Evolutionary conservation across 164 flowering plant species (phyloP).

Genomic region (Vitis riparia): DNA sequence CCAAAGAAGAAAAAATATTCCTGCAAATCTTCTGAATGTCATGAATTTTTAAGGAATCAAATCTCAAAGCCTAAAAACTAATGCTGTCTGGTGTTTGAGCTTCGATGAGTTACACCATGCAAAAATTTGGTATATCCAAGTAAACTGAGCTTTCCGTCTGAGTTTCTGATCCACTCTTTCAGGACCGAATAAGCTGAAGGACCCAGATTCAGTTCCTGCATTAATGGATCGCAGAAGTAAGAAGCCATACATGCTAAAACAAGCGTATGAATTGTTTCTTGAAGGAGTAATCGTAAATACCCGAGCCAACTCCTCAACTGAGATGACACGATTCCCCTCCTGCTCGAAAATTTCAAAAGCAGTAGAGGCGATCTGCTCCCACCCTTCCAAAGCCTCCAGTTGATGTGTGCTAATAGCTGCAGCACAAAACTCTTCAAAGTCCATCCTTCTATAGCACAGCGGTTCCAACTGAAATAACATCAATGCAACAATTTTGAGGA

Average conservation of each 20-base stretch:
- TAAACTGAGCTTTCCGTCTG: constrained; percentile 60
- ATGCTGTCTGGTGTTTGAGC: constrained; percentile 50
- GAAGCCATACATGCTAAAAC: background rate
- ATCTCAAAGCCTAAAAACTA: constrained; percentile 22
- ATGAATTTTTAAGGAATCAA: constrained; percentile 9
- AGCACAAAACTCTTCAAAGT: constrained; percentile 53
- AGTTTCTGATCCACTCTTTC: constrained; percentile 53
- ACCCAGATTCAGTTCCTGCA: constrained; percentile 61
- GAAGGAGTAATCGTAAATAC: constrained; percentile 17
- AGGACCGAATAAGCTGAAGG: constrained; percentile 44
- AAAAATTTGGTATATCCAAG: constrained; percentile 63
- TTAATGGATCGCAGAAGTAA: background rate
- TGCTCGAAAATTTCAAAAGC: constrained; percentile 44
- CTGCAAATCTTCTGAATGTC: constrained; percentile 7
- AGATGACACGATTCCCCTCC: constrained; percentile 46
- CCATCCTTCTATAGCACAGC: constrained; percentile 41
- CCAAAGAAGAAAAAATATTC: background rate
- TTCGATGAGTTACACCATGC: constrained; percentile 65
- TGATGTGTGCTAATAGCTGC: constrained; percentile 48
- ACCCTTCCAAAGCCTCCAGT: constrained; percentile 41
- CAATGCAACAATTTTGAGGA: background rate
- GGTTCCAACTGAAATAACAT: constrained; percentile 33
- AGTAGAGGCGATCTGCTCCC: constrained; percentile 44
- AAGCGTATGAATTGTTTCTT: background rate
- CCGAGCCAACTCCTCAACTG: constrained; percentile 45